Conservation (phyloP, 257 asterid species). For the Ajuga chamaepitys region DNA sequence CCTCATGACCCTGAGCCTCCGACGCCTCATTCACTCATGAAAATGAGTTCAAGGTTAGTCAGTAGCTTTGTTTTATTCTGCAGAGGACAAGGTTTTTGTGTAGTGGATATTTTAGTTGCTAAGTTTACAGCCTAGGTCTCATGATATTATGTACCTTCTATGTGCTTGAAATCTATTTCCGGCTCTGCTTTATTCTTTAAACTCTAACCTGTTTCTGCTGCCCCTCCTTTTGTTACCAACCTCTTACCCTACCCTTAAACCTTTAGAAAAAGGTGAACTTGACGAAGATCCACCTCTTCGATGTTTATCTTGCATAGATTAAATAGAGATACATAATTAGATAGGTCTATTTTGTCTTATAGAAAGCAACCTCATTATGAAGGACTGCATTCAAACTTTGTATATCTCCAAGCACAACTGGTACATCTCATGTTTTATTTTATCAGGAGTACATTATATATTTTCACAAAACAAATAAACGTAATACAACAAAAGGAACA, state of each 20-base stretch:
- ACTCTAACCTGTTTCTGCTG: background rate
- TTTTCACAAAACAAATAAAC: background rate
- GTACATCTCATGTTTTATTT: background rate
- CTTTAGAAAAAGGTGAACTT: background rate
- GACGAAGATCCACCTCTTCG: background rate
- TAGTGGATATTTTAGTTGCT: background rate
- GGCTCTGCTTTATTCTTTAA: too few relatives aligned
- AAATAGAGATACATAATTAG: background rate
- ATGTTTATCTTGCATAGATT: background rate
- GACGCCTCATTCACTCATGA: constrained; percentile 61
- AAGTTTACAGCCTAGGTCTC: background rate
- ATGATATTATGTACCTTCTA: background rate
- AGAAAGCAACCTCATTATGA: background rate
- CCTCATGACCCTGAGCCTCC: constrained; percentile 68
- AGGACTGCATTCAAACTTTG: background rate
- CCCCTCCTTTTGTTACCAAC: background rate
- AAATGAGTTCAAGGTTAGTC: constrained; percentile 70
- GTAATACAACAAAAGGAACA: background rate
- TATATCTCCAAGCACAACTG: background rate
- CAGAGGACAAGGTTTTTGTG: background rate
- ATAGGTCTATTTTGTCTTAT: background rate
- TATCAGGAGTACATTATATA: background rate
- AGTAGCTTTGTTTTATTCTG: background rate
- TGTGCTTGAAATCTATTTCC: background rate
- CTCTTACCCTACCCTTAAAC: background rate